These are phyloP conservation scores for Triticum monococcum DNA, from an alignment of 176 grass and related monocot species.

Conservation along the genomic window DNA sequence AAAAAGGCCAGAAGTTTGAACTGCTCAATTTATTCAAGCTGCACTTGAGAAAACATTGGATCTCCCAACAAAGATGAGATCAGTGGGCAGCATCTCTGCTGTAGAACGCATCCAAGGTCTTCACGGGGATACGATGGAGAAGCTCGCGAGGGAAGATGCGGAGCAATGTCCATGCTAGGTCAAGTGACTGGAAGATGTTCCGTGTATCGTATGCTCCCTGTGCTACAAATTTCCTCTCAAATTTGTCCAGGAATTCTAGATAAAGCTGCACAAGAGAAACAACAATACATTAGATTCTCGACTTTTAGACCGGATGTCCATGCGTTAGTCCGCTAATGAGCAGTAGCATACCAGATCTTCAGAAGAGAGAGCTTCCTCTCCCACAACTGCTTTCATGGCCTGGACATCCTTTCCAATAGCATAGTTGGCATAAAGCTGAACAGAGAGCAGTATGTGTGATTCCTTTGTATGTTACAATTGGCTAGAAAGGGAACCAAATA, in stretches of 20 bases:
- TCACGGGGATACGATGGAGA: conserved; percentile 95
- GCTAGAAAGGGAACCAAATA: not conserved
- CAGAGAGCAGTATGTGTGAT: conserved; percentile 13
- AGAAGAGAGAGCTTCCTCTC: conserved; percentile 98
- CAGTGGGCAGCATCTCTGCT: conserved; percentile 79
- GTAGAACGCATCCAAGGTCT: conserved; percentile 95
- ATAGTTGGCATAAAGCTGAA: conserved; percentile 98
- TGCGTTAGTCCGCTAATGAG: not conserved
- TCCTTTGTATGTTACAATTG: not conserved
- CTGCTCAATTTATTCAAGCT: conserved; percentile 55
- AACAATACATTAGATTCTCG: not conserved
- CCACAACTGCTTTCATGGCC: conserved; percentile 99
- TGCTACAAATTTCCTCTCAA: conserved; percentile 93
- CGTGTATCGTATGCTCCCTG: conserved; percentile 96
- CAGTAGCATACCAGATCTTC: conserved; percentile 77
- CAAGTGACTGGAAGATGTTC: conserved; percentile 99
- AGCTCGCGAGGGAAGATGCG: conserved; percentile 98
- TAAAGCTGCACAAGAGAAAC: conserved; percentile 68
- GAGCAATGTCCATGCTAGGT: conserved; percentile 95
- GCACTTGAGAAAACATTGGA: conserved; percentile 41
- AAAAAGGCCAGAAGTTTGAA: conserved; percentile 40
- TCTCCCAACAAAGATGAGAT: conserved; percentile 41
- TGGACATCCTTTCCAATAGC: conserved; percentile 99
- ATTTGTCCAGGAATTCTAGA: conserved; percentile 96
- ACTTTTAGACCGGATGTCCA: too few relatives aligned